Conservation (phyloP, 768 basidiomycete genomes). For the Omphalotus guepiniiformis region DNA sequence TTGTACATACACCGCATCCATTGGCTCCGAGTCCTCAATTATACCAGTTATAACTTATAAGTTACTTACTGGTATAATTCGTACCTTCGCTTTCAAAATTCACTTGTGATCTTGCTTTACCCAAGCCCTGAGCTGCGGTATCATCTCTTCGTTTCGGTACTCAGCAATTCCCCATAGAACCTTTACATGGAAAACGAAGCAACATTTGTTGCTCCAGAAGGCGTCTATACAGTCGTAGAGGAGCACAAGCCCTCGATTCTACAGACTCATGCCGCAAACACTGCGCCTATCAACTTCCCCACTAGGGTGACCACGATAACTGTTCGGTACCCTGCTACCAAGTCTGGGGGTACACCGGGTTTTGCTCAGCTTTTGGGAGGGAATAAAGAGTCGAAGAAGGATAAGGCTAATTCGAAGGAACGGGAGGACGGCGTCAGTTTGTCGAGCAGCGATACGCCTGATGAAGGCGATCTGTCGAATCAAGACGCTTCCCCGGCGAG, state of each 20-base stretch:
- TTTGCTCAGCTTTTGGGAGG: slow-evolving; percentile 67
- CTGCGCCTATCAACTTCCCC: slow-evolving; percentile 43
- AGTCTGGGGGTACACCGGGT: slow-evolving; percentile 47
- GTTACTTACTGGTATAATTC: no score
- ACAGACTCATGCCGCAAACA: slow-evolving; percentile 33
- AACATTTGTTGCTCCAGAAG: slow-evolving; percentile 86
- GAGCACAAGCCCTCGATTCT: slow-evolving; percentile 67
- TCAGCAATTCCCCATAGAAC: no score
- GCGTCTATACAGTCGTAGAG: slow-evolving; percentile 84
- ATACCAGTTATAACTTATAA: no score
- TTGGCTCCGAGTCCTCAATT: no score
- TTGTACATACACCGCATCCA: no score
- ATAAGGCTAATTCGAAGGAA: slow-evolving; percentile 39
- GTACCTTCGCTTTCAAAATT: no score
- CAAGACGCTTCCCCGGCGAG: slow-evolving; percentile 36
- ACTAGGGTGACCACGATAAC: slow-evolving; percentile 59
- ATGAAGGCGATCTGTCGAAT: slow-evolving; percentile 44
- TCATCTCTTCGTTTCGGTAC: no score
- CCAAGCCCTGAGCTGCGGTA: no score
- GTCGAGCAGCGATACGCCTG: slow-evolving; percentile 79
- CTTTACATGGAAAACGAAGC: slow-evolving; percentile 84
- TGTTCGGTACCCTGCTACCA: slow-evolving; percentile 55
- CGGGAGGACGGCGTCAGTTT: slow-evolving; percentile 66
- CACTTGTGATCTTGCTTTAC: no score
- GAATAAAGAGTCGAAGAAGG: slow-evolving; percentile 50